Evolutionary conservation across 257 asterid species (phyloP).

Genomic region (Thymus quinquecostatus): DNA sequence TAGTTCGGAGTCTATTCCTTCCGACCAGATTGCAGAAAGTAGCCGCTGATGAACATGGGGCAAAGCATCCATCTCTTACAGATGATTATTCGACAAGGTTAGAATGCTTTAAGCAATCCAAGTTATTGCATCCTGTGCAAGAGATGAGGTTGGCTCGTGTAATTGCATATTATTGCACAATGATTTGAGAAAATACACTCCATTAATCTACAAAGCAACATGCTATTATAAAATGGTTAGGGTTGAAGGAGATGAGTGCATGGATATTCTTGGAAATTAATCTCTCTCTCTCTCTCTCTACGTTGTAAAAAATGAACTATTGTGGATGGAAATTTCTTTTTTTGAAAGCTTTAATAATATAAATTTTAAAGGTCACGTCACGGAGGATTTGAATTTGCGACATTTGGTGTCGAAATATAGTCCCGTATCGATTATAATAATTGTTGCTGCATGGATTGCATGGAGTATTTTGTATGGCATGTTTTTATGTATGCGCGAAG

Average conservation of each 20-base stretch:
- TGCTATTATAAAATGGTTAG: not conserved
- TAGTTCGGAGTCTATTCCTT: slow-evolving; percentile 62
- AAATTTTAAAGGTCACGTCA: not conserved
- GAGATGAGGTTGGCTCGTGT: slow-evolving; percentile 10
- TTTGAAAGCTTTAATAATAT: not conserved
- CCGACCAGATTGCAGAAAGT: slow-evolving; percentile 60
- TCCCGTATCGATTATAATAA: too few relatives aligned
- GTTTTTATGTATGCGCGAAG: too few relatives aligned
- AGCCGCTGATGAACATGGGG: not conserved
- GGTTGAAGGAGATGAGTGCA: slow-evolving; percentile 5
- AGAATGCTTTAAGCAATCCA: not conserved
- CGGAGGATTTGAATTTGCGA: too few relatives aligned
- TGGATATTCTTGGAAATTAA: not conserved
- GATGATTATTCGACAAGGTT: not conserved
- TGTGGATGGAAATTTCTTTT: slow-evolving; percentile 24
- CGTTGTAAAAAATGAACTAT: not conserved
- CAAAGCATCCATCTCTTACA: not conserved
- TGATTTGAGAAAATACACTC: not conserved
- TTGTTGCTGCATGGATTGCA: too few relatives aligned
- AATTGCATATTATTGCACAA: not conserved
- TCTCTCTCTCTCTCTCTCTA: not conserved
- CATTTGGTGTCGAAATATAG: too few relatives aligned
- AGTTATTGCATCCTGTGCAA: slow-evolving; percentile 18
- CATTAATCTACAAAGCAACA: not conserved
- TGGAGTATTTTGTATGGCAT: too few relatives aligned